These are phyloP conservation scores for Xerocomus nothofagi DNA, from an alignment of 1,284 basidiomycete genomes.

Conservation along the genomic window DNA sequence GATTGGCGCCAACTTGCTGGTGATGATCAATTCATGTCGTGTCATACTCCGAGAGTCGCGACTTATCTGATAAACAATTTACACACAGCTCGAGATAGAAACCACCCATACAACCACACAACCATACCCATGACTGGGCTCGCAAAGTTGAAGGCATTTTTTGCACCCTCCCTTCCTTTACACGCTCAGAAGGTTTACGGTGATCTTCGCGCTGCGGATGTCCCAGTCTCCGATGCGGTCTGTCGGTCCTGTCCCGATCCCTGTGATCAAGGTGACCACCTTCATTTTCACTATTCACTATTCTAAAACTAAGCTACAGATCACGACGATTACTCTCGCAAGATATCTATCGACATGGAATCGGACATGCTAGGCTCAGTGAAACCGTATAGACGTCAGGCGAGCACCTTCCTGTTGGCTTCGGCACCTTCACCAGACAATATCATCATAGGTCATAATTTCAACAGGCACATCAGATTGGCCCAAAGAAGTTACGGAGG, in stretches of 20 bases:
- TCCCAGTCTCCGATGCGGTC: slow-evolving; percentile 69
- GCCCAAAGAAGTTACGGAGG: slow-evolving; percentile 74
- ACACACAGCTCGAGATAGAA: background rate
- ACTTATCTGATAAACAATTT: slow-evolving; percentile 19
- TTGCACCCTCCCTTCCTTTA: slow-evolving; percentile 20
- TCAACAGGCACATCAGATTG: slow-evolving; percentile 89
- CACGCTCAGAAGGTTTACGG: slow-evolving; percentile 38
- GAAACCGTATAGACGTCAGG: slow-evolving; percentile 80
- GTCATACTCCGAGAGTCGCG: background rate
- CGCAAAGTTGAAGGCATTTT: slow-evolving; percentile 28
- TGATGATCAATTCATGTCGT: background rate
- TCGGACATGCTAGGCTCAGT: slow-evolving; percentile 80
- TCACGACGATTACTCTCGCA: slow-evolving; percentile 69
- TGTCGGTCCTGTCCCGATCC: slow-evolving; percentile 79
- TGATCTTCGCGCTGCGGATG: slow-evolving; percentile 48
- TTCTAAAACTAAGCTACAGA: slow-evolving; percentile 40
- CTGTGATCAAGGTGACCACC: slow-evolving; percentile 62
- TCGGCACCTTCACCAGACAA: background rate
- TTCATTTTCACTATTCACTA: background rate
- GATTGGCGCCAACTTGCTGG: no score
- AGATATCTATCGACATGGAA: slow-evolving; percentile 76
- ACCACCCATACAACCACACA: no score
- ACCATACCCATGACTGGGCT: slow-evolving; percentile 34
- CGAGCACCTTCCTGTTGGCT: slow-evolving; percentile 33
- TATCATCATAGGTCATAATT: slow-evolving; percentile 63